A percentile compares a stretch with the other conserved stretches of the same genome.
phyloP scores from a whole-genome alignment of 805 yeast species.

The Ogataea henricii region DNA sequence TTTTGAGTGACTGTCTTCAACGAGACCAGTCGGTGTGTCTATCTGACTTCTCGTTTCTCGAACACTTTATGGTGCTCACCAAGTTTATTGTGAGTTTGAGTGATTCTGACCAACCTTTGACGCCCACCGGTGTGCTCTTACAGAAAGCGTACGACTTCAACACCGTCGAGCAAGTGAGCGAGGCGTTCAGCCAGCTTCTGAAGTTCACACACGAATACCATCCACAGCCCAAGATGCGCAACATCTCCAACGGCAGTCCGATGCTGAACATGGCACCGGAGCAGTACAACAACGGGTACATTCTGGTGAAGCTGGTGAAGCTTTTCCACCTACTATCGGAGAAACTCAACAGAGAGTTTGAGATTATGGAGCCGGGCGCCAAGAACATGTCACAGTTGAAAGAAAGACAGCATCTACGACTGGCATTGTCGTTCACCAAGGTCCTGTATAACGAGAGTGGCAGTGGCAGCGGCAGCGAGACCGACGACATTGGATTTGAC shows the following conservation, averaged over 20 bases:
- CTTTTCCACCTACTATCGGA: conserved; percentile 31
- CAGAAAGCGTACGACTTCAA: conserved; percentile 15
- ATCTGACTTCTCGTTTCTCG: conserved; percentile 54
- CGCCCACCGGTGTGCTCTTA: conserved; percentile 26
- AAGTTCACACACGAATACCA: conserved; percentile 16
- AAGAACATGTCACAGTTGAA: conserved; percentile 23
- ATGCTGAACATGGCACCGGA: conserved; percentile 11
- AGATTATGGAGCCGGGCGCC: conserved; percentile 26
- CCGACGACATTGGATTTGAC: conserved; percentile 34
- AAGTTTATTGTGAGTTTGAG: conserved; percentile 31
- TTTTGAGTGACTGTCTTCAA: conserved; percentile 46
- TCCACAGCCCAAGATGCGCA: conserved; percentile 1
- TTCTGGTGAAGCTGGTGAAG: conserved; percentile 45
- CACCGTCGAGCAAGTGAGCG: conserved; percentile 18
- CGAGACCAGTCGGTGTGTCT: conserved; percentile 52
- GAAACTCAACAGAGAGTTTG: conserved; percentile 31
- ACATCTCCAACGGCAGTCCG: conserved; percentile 9
- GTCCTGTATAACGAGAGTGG: conserved; percentile 28
- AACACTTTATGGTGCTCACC: conserved; percentile 35
- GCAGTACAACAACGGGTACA: conserved; percentile 37
- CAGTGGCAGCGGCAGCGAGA: conserved; percentile 12
- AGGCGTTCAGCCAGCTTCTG: conserved; percentile 22
- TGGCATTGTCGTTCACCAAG: conserved; percentile 36
- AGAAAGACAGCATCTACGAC: conserved; percentile 33
- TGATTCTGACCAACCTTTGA: conserved; percentile 31